Conservation (phyloP, 176 grass and related monocot genomes). For the Pontederia crassipes region DNA sequence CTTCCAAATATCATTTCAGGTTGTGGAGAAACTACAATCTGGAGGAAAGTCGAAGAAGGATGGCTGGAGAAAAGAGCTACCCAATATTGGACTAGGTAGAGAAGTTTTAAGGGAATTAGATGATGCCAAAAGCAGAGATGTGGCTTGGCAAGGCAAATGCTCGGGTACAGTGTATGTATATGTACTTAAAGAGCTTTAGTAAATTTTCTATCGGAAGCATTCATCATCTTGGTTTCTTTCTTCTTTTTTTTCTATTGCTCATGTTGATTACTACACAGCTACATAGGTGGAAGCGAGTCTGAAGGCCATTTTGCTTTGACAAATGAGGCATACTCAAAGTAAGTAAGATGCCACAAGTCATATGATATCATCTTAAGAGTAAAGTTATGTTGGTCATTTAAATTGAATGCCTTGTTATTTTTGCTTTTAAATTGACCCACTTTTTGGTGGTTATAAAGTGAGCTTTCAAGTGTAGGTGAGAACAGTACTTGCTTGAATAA, state of each 20-base stretch:
- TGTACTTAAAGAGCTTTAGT: neutral
- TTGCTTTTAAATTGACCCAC: too few species aligned
- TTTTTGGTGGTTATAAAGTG: too few species aligned
- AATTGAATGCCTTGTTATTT: too few species aligned
- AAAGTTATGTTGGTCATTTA: neutral
- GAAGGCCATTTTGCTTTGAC: constrained; percentile 81
- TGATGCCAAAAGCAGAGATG: constrained; percentile 54
- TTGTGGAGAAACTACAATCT: constrained; percentile 88
- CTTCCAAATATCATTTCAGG: constrained; percentile 29
- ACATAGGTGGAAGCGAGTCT: constrained; percentile 77
- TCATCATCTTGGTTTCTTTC: neutral
- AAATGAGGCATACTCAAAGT: constrained; percentile 97
- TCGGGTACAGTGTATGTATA: constrained; percentile 86
- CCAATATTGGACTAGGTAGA: constrained; percentile 38
- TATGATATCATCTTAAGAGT: neutral
- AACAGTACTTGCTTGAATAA: too few species aligned
- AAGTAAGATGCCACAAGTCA: constrained; percentile 15
- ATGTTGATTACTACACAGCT: constrained; percentile 38
- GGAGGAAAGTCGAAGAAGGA: constrained; percentile 49
- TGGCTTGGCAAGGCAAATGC: constrained; percentile 87
- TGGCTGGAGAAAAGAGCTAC: constrained; percentile 56
- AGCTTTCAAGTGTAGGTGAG: too few species aligned
- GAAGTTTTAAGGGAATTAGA: constrained; percentile 47
- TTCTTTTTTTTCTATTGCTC: neutral
- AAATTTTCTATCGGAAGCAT: neutral